Percentiles rank a stretch among this genome's conserved stretches.
These are phyloP conservation scores for Fusarium sp. DNA, from an alignment of 2,329 filamentous ascomycete genomes.

Conservation along the genomic window DNA sequence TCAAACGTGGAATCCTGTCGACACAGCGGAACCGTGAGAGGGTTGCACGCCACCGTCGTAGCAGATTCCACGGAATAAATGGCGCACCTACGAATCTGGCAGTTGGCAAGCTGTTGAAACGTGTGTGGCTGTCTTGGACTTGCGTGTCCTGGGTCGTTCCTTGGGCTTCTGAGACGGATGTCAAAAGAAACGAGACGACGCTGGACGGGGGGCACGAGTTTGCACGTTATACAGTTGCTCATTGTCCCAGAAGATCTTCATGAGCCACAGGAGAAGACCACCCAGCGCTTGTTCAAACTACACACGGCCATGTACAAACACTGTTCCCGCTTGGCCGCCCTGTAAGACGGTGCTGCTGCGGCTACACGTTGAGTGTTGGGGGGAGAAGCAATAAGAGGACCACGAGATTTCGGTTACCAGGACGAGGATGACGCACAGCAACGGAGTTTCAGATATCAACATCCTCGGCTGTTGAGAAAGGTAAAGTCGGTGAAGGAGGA, in stretches of 20 bases:
- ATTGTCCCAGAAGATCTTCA: constrained; percentile 8
- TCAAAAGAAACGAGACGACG: neutral
- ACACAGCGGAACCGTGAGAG: constrained; percentile 10
- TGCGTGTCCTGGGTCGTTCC: neutral
- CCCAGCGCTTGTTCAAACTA: neutral
- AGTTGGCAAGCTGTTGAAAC: constrained; percentile 2
- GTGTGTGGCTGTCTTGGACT: neutral
- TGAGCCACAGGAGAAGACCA: neutral
- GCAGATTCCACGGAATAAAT: constrained; percentile 28
- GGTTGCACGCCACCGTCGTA: constrained; percentile 35
- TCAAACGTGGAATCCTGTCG: constrained; percentile 12
- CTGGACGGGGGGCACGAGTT: neutral
- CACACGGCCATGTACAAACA: neutral
- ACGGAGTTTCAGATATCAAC: neutral
- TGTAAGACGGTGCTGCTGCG: neutral
- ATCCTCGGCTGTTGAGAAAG: constrained; percentile 7
- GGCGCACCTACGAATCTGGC: constrained; percentile 32
- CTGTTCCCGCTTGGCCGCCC: neutral
- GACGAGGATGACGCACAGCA: neutral
- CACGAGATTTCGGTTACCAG: neutral
- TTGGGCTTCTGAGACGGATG: neutral
- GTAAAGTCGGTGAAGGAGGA: constrained; percentile 6
- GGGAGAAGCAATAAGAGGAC: neutral
- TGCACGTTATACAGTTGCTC: neutral
- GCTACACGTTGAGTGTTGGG: constrained; percentile 8